These are phyloP conservation scores for Musa balbisiana DNA, from an alignment of 202 grass and related monocot genomes.

Conservation along the genomic window DNA sequence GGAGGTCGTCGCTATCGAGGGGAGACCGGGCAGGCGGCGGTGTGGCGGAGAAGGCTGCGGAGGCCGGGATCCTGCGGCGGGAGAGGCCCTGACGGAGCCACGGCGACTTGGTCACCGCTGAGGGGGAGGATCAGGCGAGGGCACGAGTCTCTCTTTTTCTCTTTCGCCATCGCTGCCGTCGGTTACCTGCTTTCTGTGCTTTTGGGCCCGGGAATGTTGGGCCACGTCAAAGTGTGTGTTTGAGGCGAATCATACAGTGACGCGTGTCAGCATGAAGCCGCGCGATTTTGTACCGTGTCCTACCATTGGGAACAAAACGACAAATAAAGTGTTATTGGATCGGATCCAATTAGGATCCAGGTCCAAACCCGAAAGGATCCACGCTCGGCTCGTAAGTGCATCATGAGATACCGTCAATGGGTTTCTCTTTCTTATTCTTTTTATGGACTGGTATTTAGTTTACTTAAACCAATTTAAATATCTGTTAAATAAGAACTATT, in stretches of 20 bases:
- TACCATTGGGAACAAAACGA: no score
- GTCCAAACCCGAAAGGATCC: not conserved
- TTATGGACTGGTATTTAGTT: no score
- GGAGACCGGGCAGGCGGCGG: not conserved
- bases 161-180: no score
- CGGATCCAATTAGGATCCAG: not conserved
- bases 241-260: not conserved
- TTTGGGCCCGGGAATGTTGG: not conserved
- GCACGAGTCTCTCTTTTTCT: not conserved
- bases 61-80: slow-evolving; percentile 43
- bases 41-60: slow-evolving; percentile 11
- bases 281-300: no score
- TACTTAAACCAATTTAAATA: no score
- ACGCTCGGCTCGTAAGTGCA: no score
- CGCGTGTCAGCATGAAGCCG: not conserved
- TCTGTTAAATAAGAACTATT: no score
- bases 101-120: slow-evolving; percentile 6
- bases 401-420: no score
- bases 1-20: slow-evolving; percentile 14
- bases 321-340: not conserved
- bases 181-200: no score
- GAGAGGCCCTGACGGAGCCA: slow-evolving; percentile 39
- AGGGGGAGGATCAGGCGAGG: no score
- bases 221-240: not conserved
- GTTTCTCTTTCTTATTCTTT: no score